phyloP scores from a whole-genome alignment of 768 basidiomycete species.

The Mycena polygramma region DNA sequence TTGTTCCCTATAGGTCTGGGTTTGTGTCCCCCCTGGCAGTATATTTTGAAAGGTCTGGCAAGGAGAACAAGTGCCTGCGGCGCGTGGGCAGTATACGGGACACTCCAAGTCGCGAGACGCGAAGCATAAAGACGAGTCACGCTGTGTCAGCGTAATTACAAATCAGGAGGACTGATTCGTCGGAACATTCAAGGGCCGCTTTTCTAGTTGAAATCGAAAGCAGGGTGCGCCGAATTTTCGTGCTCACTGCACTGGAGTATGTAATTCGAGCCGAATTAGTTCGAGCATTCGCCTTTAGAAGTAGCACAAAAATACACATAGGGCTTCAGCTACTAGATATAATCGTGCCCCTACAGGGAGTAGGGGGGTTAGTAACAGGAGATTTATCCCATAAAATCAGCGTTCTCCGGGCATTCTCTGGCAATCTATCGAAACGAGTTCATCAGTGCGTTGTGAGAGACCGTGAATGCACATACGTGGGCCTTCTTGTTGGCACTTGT shows the following conservation, averaged over 20 bases:
- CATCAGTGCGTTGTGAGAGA: conserved; percentile 1
- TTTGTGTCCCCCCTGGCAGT: conserved; percentile 57
- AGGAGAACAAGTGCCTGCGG: conserved; percentile 59
- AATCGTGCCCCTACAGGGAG: conserved; percentile 14
- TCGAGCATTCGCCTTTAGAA: not conserved
- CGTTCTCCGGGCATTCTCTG: conserved; percentile 72
- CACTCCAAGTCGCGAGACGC: conserved; percentile 27
- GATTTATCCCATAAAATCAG: conserved; percentile 63
- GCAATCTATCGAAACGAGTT: conserved; percentile 61
- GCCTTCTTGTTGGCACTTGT: conserved; percentile 90
- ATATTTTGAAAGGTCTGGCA: conserved; percentile 64
- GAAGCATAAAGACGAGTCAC: conserved; percentile 30
- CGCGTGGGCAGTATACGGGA: conserved; percentile 15
- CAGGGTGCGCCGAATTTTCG: too few relatives aligned
- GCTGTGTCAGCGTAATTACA: too few relatives aligned
- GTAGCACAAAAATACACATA: conserved; percentile 14
- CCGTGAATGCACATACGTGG: conserved; percentile 69
- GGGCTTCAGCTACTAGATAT: conserved; percentile 13
- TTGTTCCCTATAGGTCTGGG: conserved; percentile 82
- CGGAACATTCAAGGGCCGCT: not conserved
- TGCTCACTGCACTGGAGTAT: too few relatives aligned
- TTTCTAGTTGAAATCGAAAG: too few relatives aligned
- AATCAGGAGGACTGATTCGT: too few relatives aligned
- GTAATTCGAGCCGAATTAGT: not conserved
- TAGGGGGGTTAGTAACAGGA: conserved; percentile 9